Evolutionary conservation across 2,329 filamentous ascomycete species (phyloP).

Genomic region (Bipolaris bicolor): DNA sequence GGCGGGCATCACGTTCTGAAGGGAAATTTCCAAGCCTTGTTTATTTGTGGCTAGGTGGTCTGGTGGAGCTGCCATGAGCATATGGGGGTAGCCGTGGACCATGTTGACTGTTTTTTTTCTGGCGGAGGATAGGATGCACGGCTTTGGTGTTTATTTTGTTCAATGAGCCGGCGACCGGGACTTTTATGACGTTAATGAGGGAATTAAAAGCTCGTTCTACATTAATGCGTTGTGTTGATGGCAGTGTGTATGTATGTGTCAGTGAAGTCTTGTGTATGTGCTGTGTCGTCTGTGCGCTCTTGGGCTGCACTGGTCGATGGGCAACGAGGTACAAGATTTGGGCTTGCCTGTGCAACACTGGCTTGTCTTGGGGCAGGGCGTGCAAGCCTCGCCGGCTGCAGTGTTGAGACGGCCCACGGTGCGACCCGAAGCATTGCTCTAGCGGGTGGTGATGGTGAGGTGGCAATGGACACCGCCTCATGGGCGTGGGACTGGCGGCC

Average conservation of each 20-base stretch:
- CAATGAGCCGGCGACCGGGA: slow-evolving; percentile 30
- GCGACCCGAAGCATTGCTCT: slow-evolving; percentile 8
- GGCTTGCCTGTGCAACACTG: neutral
- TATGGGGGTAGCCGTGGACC: slow-evolving; percentile 16
- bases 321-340: neutral
- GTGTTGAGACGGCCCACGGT: neutral
- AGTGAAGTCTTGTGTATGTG: neutral
- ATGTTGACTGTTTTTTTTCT: slow-evolving; percentile 13
- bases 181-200: slow-evolving; percentile 45
- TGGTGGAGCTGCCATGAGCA: slow-evolving; percentile 21
- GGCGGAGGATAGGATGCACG: slow-evolving; percentile 15
- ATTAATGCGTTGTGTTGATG: slow-evolving; percentile 3
- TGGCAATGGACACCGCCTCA: slow-evolving; percentile 19
- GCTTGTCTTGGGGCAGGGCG: neutral
- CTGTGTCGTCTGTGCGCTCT: neutral
- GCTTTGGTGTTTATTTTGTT: slow-evolving; percentile 37
- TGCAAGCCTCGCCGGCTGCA: neutral
- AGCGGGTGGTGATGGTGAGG: slow-evolving; percentile 12
- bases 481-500: slow-evolving; percentile 8
- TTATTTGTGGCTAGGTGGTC: slow-evolving; percentile 33
- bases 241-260: neutral
- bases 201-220: slow-evolving; percentile 47
- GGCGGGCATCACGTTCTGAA: slow-evolving; percentile 26
- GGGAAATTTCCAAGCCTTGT: slow-evolving; percentile 27
- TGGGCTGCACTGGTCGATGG: neutral